Evolutionary conservation across 2,329 filamentous ascomycete species (phyloP).

Genomic region (Fusarium pininemorale): DNA sequence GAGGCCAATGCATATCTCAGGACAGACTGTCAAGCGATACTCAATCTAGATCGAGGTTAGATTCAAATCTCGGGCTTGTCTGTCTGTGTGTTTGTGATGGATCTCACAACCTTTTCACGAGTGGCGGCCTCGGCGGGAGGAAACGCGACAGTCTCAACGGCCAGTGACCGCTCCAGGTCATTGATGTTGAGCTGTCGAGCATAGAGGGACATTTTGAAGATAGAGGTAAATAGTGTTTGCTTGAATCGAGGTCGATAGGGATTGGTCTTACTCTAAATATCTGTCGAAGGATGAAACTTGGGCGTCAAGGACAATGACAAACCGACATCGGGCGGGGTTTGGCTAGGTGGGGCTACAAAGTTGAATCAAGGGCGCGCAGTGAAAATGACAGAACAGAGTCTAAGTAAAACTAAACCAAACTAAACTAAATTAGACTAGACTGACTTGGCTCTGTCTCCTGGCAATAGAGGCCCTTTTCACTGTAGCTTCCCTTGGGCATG

Average conservation of each 20-base stretch:
- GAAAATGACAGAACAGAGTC: background rate
- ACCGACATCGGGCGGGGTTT: background rate
- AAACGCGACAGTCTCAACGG: conserved; percentile 43
- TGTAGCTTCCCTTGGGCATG: too few species aligned
- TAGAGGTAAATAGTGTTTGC: accelerated
- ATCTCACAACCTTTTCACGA: conserved; percentile 38
- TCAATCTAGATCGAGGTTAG: conserved; percentile 40
- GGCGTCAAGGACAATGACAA: background rate
- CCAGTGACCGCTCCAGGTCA: conserved; percentile 38
- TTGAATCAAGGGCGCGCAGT: background rate
- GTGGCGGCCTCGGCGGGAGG: conserved; percentile 43
- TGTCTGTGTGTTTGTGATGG: too few species aligned
- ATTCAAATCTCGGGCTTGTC: background rate
- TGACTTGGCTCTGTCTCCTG: background rate
- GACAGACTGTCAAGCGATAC: conserved; percentile 41
- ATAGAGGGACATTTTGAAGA: conserved; percentile 34
- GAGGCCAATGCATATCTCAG: conserved; percentile 42
- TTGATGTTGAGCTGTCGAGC: conserved; percentile 34
- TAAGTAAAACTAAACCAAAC: background rate
- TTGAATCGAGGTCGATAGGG: background rate
- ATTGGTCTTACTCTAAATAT: background rate
- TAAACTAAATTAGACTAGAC: background rate
- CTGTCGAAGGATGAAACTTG: background rate
- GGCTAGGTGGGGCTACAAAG: background rate
- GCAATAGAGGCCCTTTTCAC: too few species aligned